phyloP scores from a whole-genome alignment of 202 grass and related monocot species.

The Dendrocalamus latiflorus region DNA sequence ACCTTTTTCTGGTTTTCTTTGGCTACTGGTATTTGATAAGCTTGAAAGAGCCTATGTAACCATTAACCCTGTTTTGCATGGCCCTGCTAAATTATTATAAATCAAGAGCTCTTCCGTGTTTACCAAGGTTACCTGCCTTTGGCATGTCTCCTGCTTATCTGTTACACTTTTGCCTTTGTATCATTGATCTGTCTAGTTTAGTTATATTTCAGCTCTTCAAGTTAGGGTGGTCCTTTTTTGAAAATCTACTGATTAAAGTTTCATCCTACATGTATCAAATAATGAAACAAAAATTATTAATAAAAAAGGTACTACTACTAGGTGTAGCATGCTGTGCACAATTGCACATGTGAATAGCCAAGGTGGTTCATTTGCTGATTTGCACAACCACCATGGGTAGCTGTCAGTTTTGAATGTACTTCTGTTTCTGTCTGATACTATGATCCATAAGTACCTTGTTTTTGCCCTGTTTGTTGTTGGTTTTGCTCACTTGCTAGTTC shows the following conservation, averaged over 20 bases:
- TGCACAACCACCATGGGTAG: not conserved
- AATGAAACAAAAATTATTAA: not conserved
- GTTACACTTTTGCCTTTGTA: not conserved
- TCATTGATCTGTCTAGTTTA: not conserved
- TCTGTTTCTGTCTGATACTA: not conserved
- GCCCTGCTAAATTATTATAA: constrained; percentile 16
- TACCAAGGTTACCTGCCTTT: not conserved
- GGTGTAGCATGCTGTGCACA: not conserved
- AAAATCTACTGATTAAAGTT: not conserved
- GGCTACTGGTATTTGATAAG: not conserved
- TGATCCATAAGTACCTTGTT: not conserved
- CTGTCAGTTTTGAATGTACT: not conserved
- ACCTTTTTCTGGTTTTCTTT: not conserved
- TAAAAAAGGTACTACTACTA: not conserved
- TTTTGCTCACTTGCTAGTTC: not conserved
- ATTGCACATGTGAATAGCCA: not conserved
- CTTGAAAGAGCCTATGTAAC: constrained; percentile 2
- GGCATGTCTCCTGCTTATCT: not conserved
- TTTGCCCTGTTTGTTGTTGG: not conserved
- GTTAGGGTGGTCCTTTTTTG: not conserved
- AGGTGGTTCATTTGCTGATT: constrained; percentile 3
- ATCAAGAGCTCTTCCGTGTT: not conserved
- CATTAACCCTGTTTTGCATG: not conserved
- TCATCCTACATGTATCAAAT: not conserved
- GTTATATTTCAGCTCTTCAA: not conserved